Evolutionary conservation across 805 yeast genomes (phyloP), one percentile per base, ranked within the genome.

Genomic region (Nakazawaea ishiwadae): DNA sequence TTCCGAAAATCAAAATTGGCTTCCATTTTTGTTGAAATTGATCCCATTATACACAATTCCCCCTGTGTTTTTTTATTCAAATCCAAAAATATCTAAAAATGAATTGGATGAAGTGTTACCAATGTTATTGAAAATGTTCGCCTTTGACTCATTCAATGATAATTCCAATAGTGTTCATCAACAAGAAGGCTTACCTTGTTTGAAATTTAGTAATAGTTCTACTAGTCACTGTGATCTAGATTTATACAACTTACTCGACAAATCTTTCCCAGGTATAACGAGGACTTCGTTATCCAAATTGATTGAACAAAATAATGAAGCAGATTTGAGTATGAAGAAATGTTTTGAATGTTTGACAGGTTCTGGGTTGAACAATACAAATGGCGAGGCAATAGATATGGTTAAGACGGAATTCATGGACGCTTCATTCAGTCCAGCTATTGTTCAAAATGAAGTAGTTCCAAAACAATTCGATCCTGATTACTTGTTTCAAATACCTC

Each of bases 11-110:
- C 71, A 85, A 5, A 83, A 81, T 48, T 80, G 81, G 59, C 57
- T 84, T 26, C 90, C 89, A 1, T 77, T 84, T 58, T 66, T 84
- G 9, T 58, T 84, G 20, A 62, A 90, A 44, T 75, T 80, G 31
- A 73, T 82, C 44, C 81, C 86, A 15, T 65, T 81, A 0, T 65
- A 71, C 33, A 72, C 84, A 0, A 77, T 84, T 9, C 91, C 95
- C 0, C 63, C 68, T 12, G 51, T 55, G 11, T 78, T 79, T 47
- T 59, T 73, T 31, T 46, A 62, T 10, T 61, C 65, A 15, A 67
- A 61, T 41, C 69, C 71, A 0, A 35, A 30, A 0, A 33, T 69
- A 3, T 16, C 52, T 2, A 51, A 44, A 10, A 44, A 41, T 1
- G 50, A 53, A 1, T 40, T 62, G 8, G 45, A 35, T 0, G 41